Evolutionary conservation across 345 rosid genomes (phyloP).

Genomic region (Anacardium occidentale): DNA sequence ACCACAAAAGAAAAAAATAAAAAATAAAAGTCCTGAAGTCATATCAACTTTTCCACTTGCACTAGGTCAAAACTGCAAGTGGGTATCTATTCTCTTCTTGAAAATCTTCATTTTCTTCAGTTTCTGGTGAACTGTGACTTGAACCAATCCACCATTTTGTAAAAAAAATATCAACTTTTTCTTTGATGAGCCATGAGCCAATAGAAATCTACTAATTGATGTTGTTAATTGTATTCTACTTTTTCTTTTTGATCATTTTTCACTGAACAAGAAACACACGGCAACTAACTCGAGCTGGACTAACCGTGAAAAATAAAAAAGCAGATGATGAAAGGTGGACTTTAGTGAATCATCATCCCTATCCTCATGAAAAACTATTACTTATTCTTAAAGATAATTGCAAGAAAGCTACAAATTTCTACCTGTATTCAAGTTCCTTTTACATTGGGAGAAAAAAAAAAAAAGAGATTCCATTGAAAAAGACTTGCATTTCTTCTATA

Average conservation of each 20-base stretch:
- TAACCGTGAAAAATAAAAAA: background rate
- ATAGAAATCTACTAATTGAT: conserved; percentile 7
- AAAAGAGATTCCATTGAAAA: background rate
- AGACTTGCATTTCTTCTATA: background rate
- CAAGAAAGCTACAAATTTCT: too few species aligned
- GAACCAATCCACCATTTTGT: conserved; percentile 2
- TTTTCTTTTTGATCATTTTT: background rate
- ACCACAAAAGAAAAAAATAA: background rate
- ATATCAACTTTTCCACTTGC: background rate
- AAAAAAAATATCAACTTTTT: background rate
- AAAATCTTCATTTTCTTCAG: background rate
- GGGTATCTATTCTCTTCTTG: background rate
- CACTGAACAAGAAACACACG: background rate
- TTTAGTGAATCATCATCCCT: conserved; percentile 13
- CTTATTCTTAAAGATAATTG: background rate
- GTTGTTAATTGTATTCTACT: too few species aligned
- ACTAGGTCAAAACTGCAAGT: background rate
- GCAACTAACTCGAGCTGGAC: background rate
- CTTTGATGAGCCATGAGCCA: conserved; percentile 16
- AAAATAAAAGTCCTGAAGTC: background rate
- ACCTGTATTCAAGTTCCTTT: background rate
- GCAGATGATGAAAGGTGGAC: background rate
- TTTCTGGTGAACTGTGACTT: background rate
- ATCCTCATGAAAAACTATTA: background rate
- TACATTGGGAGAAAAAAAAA: background rate